Base-by-base conservation (phyloP, 257 asterid species). In the Solanum bulbocastanum region DNA sequence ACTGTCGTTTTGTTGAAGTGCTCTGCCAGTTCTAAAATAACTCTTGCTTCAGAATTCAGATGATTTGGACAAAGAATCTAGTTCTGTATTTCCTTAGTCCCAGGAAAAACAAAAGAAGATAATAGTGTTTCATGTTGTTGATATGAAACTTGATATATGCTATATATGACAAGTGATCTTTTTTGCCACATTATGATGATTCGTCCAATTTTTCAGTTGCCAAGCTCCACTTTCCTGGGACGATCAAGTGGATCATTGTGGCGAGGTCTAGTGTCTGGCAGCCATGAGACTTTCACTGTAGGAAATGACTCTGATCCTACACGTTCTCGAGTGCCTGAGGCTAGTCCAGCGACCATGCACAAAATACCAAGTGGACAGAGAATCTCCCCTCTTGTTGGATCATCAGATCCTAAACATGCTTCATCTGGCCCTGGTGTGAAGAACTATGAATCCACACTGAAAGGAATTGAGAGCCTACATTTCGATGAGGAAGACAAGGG, bases 241-340 rank as follows among this genome's bases (percentile, higher is more conserved):
- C 92, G 96, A 92, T 93, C 98, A 66, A 92, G 94, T 69, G 99
- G 99, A 86, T 90, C 98, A 68, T 83, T 90, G 83, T 92, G 95
- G 91, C 94, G 96, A 39, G 94, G 92, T 90, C 91, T 93, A 78
- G 93, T 91, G 72, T 92, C 98, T 33, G 95, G 96, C 83, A 91
- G 95, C 91, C 95, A 93, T 12, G 96, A 94, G 74, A 89, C 95
- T 23, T 91, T 91, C 74, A 87, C 92, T 66, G 46, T 91, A 89
- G 96, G 94, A 42, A 93, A 94, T 86, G 96, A 94, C 49, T 94
- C 98, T 9, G 99, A 95, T 83, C 97, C 94, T 65, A 87, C 91
- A n/a, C 95, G 94, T 44, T 88, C 94, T 40, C 94, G 95, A 52
- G 92, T 94, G 32, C 96, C 97, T 14, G 99, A 95, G 83, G 93